A percentile compares a stretch with the other conserved stretches of the same genome.
Evolutionary conservation across 1,139 yeast species (phyloP).

Genomic region (Hyphopichia pseudoburtonii): DNA sequence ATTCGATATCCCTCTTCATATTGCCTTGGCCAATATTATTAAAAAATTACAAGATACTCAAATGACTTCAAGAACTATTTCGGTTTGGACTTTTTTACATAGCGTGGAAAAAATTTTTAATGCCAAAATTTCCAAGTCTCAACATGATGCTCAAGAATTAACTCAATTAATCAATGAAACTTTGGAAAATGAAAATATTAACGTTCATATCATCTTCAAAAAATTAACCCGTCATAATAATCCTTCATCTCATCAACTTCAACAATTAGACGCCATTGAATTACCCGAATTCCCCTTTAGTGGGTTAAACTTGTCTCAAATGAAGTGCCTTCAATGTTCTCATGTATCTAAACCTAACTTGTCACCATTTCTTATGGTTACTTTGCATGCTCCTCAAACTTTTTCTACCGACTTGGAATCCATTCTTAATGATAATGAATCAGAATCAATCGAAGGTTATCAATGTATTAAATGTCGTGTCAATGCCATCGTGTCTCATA

Average conservation of each 20-base stretch:
- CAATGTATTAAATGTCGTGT: slow-evolving; percentile 74
- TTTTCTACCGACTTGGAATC: slow-evolving; percentile 48
- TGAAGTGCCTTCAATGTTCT: slow-evolving; percentile 69
- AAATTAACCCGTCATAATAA: slow-evolving; percentile 10
- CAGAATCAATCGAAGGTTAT: slow-evolving; percentile 77
- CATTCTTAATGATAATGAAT: slow-evolving; percentile 56
- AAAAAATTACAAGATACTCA: slow-evolving; percentile 65
- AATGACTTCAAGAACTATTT: slow-evolving; percentile 51
- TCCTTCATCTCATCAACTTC: slow-evolving; percentile 4
- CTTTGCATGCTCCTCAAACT: slow-evolving; percentile 72
- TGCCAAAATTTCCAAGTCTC: slow-evolving; percentile 74
- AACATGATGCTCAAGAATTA: slow-evolving; percentile 94
- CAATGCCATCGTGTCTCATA: slow-evolving; percentile 42
- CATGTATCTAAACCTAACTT: slow-evolving; percentile 59
- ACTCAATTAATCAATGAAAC: slow-evolving; percentile 80
- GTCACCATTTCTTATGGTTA: slow-evolving; percentile 68
- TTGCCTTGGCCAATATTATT: slow-evolving; percentile 55
- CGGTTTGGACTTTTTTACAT: slow-evolving; percentile 78
- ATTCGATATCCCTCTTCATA: slow-evolving; percentile 51
- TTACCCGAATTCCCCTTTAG: slow-evolving; percentile 72
- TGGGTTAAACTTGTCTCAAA: slow-evolving; percentile 64
- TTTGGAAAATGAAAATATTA: slow-evolving; percentile 62
- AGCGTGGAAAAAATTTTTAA: slow-evolving; percentile 75
- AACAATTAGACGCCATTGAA: slow-evolving; percentile 26
- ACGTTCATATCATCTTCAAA: slow-evolving; percentile 36